Evolutionary conservation across 129 eudicot genomes (phyloP).

Genomic region (Solidago caesia): DNA sequence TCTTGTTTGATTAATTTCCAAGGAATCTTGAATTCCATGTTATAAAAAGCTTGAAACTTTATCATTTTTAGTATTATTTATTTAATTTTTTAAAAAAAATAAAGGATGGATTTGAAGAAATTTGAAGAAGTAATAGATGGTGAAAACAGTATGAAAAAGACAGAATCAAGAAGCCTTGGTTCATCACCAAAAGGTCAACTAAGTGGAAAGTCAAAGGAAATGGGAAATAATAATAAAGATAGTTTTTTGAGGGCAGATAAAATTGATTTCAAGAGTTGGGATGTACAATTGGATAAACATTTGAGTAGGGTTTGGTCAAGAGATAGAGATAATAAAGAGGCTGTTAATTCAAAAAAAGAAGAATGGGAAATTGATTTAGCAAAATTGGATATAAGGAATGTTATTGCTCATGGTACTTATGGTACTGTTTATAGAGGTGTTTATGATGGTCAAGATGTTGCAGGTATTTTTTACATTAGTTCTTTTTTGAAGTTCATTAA

Average conservation of each 20-base stretch:
- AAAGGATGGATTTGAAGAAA: slow-evolving; percentile 37
- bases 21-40: slow-evolving; percentile 26
- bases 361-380: slow-evolving; percentile 92
- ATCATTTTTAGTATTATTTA: neutral
- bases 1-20: slow-evolving; percentile 16
- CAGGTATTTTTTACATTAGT: slow-evolving; percentile 46
- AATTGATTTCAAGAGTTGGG: slow-evolving; percentile 89
- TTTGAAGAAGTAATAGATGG: slow-evolving; percentile 23
- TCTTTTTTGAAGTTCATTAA: neutral
- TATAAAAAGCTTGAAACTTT: slow-evolving; percentile 10
- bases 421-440: slow-evolving; percentile 80
- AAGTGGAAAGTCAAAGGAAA: slow-evolving; percentile 43
- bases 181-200: slow-evolving; percentile 41
- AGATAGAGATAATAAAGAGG: slow-evolving; percentile 35
- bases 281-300: slow-evolving; percentile 73
- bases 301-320: slow-evolving; percentile 77
- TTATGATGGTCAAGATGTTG: slow-evolving; percentile 95
- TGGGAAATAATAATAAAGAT: slow-evolving; percentile 47
- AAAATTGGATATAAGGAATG: slow-evolving; percentile 68
- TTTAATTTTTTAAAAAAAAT: neutral
- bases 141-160: slow-evolving; percentile 14
- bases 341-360: slow-evolving; percentile 41
- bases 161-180: slow-evolving; percentile 40
- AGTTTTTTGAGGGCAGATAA: slow-evolving; percentile 72
- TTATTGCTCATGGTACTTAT: slow-evolving; percentile 87